Evolutionary conservation across 2,329 filamentous ascomycete genomes (phyloP), one percentile per base, ranked within the genome.

Genomic region (Pyrenophora teres): DNA sequence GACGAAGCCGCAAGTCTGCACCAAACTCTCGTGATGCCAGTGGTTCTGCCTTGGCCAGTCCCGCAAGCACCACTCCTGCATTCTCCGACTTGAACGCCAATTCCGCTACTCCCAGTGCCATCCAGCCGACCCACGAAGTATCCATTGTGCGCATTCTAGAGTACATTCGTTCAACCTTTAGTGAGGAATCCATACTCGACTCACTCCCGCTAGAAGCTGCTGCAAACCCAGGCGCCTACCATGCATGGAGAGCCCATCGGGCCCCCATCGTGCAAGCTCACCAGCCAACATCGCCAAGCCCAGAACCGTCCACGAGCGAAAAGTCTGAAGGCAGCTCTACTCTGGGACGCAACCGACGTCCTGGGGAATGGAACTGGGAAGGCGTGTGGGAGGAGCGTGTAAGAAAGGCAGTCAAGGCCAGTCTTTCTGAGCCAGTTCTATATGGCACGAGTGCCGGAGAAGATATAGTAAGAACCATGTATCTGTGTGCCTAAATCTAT

Each of bases 351-450:
- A 83, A 75, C 53, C 77, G 86, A 54, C 80, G 82, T 42, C 91
- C 91, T 0, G 89, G 88, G 6, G 88, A 96, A 64, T 97, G 93
- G 93, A 96, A 96, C 69, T 97, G 93, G 93, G 91, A 96, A 66
- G 92, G 93, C 0, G 93, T 97, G 0, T 99, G 93, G 93, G 90
- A 95, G 70, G 88, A 92, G 59, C 83, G 93, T 47, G 92, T 96
- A 1, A 87, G 85, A 73, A 89, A 88, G 71, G 88, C 88, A 15
- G 84, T 97, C 37, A 83, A 87, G 43, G 81, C 83, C 8, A 96
- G 91, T 66, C 76, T 91, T 42, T 89, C 90, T 1, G 93, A 97
- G 61, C 78, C 86, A 1, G 86, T 90, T 4, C 76, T 97, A 19
- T 97, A 87, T 75, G 90, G 91, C 5, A 81, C 80, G 52, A 77